Base-by-base conservation (phyloP, 495 filamentous ascomycete species). In the Astrothelium subdiscretum region DNA sequence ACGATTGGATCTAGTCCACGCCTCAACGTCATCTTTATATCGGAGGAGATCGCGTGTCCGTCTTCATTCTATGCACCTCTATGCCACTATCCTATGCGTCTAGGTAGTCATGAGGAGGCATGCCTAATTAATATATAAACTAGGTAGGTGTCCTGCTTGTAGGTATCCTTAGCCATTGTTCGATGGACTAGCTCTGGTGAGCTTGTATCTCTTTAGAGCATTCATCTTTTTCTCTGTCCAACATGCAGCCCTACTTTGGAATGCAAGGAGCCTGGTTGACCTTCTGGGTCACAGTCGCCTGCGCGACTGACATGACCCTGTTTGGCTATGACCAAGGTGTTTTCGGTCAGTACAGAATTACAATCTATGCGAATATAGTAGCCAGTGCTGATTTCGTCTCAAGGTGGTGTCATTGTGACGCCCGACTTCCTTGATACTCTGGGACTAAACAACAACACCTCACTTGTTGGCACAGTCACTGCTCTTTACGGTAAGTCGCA, bases 291-390 rank as follows among this genome's bases (percentile, higher is more conserved):
- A 68, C 57, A 3, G 62, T 71, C 32, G 65, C 65, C 29, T 71
- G 69, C 52, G 68, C 66, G 20, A 72, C 68, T 27, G 70, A 71
- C 57, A 72, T 72, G 68, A 68, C 66, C 3, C 62, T 73, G 29
- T 74, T 71, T 51, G 72, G 72, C 20, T 71, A 73, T 42, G 70
- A 72, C 60, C 71, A 74, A 63, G 73, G 71, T 27, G 71, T 74
- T 22, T 74, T 76, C 42, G 54, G 61, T 63, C 32, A 24, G 61
- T 24, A 1, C 10, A 22, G n/a, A n/a, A n/a, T n/a, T n/a, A 59
- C 31, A 22, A 0, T 11, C 18, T 18, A 20, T 24, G 48, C 27
- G 15, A 59, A 4, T n/a, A 12, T n/a, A 32, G 15, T 22, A 26
- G n/a, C 6, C 15, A 31, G 13, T 31, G 59, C 32, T 43, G 40